phyloP scores from a whole-genome alignment of 73 alveolate genomes.

The Paramecium biaurelia region DNA sequence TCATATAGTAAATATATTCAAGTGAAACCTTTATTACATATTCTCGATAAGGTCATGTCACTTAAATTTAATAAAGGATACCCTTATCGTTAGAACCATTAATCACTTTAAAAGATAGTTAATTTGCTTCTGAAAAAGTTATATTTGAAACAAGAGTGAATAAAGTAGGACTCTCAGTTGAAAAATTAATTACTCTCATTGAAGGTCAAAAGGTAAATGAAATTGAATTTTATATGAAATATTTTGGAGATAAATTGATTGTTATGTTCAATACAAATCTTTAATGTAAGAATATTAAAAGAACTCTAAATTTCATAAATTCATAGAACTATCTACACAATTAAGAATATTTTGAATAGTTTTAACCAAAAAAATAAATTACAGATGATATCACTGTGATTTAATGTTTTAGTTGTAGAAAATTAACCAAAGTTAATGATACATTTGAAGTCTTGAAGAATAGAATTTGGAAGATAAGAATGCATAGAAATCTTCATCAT shows the following conservation, averaged over 20 bases:
- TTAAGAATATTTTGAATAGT: neutral
- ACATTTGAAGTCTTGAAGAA: neutral
- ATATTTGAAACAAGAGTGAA: neutral
- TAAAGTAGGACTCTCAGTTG: neutral
- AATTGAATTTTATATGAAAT: neutral
- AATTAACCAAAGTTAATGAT: neutral
- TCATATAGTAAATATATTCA: neutral
- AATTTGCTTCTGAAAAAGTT: neutral
- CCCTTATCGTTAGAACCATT: neutral
- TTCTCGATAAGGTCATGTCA: neutral
- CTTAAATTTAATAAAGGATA: neutral
- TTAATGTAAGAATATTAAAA: neutral
- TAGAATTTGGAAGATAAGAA: neutral
- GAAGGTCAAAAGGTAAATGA: neutral
- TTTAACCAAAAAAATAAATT: neutral
- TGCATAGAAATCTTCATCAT: slow-evolving; percentile 21
- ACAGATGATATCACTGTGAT: neutral
- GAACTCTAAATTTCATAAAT: neutral
- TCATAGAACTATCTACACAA: neutral
- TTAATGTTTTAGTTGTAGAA: neutral
- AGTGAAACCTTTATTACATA: slow-evolving; percentile 13
- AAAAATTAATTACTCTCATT: neutral
- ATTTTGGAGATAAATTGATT: neutral
- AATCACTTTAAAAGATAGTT: neutral
- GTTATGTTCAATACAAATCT: neutral